Conservation (phyloP, 345 rosid species). For the Mangifera indica region DNA sequence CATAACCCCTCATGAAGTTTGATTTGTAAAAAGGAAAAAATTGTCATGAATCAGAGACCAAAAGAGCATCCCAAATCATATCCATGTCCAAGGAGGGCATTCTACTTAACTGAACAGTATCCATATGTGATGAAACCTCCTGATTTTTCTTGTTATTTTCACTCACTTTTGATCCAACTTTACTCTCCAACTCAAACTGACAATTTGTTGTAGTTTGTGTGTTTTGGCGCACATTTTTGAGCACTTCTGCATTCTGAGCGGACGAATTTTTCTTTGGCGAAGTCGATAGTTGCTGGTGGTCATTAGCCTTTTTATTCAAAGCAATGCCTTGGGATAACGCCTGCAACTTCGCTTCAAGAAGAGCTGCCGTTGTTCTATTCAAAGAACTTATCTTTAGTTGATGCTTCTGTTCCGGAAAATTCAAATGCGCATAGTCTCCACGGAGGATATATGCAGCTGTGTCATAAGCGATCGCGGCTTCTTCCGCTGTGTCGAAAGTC, state of each 20-base stretch:
- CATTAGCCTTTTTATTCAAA: slow-evolving; percentile 20
- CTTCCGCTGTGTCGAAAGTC: slow-evolving; percentile 89
- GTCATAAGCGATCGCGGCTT: slow-evolving; percentile 90
- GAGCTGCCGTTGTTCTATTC: slow-evolving; percentile 51
- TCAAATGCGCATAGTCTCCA: slow-evolving; percentile 85
- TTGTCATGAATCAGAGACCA: slow-evolving; percentile 56
- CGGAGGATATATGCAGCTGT: slow-evolving; percentile 86
- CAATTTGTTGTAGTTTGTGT: slow-evolving; percentile 23
- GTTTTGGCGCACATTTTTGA: slow-evolving; percentile 11
- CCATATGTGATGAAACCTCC: slow-evolving; percentile 43
- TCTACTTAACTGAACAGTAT: slow-evolving; percentile 78
- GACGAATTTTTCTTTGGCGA: neutral
- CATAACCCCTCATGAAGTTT: slow-evolving; percentile 7
- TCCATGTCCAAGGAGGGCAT: slow-evolving; percentile 99
- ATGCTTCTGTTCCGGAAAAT: slow-evolving; percentile 74
- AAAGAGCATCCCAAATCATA: slow-evolving; percentile 90
- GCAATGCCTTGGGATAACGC: slow-evolving; percentile 49
- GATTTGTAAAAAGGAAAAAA: neutral
- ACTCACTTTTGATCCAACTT: slow-evolving; percentile 19
- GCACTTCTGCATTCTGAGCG: slow-evolving; percentile 7
- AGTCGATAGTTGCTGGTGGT: too few species aligned
- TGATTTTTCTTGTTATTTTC: slow-evolving; percentile 34
- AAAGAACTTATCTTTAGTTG: slow-evolving; percentile 47
- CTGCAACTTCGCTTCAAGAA: slow-evolving; percentile 68
- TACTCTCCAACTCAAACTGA: slow-evolving; percentile 35